phyloP scores from a whole-genome alignment of 352 stramenopile genomes.

The Phytopythium mirpurense region DNA sequence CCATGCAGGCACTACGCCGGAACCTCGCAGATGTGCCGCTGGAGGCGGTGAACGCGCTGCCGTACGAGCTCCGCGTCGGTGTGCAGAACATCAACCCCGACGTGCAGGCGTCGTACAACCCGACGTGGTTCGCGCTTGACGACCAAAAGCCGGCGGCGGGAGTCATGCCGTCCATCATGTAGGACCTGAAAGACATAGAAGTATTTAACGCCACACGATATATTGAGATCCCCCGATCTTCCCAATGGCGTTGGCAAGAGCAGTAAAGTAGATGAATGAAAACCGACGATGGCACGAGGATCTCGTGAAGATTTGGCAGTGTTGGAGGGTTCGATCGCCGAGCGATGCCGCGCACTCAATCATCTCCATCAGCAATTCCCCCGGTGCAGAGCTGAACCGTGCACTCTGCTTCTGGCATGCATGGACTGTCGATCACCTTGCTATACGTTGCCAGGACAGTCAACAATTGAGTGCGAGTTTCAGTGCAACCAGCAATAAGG shows the following conservation, averaged over 20 bases:
- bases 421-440: constrained; percentile 82
- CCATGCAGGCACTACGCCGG: constrained; percentile 57
- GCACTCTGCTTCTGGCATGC: constrained; percentile 84
- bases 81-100: constrained; percentile 72
- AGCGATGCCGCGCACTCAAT: too few relatives aligned
- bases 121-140: constrained; percentile 56
- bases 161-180: constrained; percentile 24
- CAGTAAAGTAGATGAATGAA: too few relatives aligned
- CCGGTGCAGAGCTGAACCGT: constrained; percentile 65
- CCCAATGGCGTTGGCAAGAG: too few relatives aligned
- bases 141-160: constrained; percentile 33
- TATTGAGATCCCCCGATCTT: too few relatives aligned
- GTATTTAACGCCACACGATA: too few relatives aligned
- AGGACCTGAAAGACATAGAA: constrained; percentile 10
- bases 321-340: too few relatives aligned
- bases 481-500: not conserved
- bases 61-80: constrained; percentile 55
- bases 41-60: constrained; percentile 41
- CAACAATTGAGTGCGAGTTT: too few relatives aligned
- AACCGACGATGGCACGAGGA: too few relatives aligned
- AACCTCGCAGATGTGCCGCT: constrained; percentile 32
- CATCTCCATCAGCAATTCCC: constrained; percentile 57
- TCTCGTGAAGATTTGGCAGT: too few relatives aligned
- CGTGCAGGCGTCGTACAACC: constrained; percentile 55
- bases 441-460: constrained; percentile 13